These are phyloP conservation scores for Amaranthus cruentus DNA, from an alignment of 148 eudicot genomes.

Conservation along the genomic window DNA sequence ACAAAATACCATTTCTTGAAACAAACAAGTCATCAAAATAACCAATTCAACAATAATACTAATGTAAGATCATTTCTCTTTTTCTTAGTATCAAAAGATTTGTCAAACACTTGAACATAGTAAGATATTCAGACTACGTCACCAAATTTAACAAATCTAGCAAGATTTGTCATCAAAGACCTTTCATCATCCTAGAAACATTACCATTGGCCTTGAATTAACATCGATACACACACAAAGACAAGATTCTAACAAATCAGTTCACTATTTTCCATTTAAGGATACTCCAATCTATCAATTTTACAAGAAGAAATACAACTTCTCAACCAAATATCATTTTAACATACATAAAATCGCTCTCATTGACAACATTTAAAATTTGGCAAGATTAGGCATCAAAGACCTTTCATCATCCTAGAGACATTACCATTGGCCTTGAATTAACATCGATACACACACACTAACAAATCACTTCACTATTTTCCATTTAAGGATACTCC, in stretches of 20 bases:
- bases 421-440: neutral
- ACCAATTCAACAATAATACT: neutral
- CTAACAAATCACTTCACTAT: neutral
- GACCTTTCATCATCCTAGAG: neutral
- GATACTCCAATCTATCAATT: neutral
- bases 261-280: neutral
- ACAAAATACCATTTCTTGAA: neutral
- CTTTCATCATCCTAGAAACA: neutral
- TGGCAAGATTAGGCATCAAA: neutral
- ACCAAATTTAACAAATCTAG: neutral
- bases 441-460: neutral
- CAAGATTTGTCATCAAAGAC: neutral
- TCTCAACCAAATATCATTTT: neutral
- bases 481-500: neutral
- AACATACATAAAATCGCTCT: neutral
- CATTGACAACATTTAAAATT: constrained; percentile 2
- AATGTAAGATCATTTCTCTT: neutral
- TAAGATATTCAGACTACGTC: neutral
- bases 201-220: neutral
- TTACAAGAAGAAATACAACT: neutral
- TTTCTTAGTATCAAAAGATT: neutral
- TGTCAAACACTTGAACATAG: constrained; percentile 4
- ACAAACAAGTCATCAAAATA: neutral
- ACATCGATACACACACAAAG: neutral
- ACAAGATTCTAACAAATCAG: neutral